Base-by-base conservation (phyloP, 495 filamentous ascomycete genomes). In the Penicillium verhagenii region DNA sequence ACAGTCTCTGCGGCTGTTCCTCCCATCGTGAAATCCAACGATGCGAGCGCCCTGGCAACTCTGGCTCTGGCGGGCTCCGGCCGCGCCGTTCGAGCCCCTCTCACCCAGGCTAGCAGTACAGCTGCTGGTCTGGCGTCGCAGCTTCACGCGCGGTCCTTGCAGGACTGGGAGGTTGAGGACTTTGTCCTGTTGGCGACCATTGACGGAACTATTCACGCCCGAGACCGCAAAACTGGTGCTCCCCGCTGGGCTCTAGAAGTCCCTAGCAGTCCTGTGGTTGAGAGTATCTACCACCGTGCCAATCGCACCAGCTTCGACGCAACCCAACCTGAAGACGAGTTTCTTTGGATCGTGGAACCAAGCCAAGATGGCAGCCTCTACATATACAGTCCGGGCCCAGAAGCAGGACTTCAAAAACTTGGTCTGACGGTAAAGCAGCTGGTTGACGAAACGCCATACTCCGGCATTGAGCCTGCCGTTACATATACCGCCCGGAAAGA, bases 101-200 rank as follows among this genome's bases (percentile, higher is more conserved):
- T 83, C 84, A 83, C 79, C 77, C 79, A 79, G 77, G 81, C 79
- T 68, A 81, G 82, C 75, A 76, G 47, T 57, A 70, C 75, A 14
- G 78, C 78, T 67, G 84, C 83, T 71, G 90, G 86, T 70, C 81
- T 92, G 70, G 81, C 87, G 76, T 83, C 88, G 83, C 87, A 84
- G 82, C 84, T 83, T 67, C 75, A 83, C 83, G 92, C 92, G 91
- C 92, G 92, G 84, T 92, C 86, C 73, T 73, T 97, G 81, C 87
- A 95, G 82, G 94, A 97, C 68, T 97, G 92, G 92, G 90, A 96
- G 84, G 92, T 96, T 75, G 93, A 97, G 88, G 92, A 97, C 77
- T 95, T 97, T 85, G 89, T 97, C 71, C 88, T 98, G 78, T 77
- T 98, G 87, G 92, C 95, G 88, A 97, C 95, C 82, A 88, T 98